phyloP scores from a whole-genome alignment of 176 grass and related monocot genomes.

The Pharus latifolius region DNA sequence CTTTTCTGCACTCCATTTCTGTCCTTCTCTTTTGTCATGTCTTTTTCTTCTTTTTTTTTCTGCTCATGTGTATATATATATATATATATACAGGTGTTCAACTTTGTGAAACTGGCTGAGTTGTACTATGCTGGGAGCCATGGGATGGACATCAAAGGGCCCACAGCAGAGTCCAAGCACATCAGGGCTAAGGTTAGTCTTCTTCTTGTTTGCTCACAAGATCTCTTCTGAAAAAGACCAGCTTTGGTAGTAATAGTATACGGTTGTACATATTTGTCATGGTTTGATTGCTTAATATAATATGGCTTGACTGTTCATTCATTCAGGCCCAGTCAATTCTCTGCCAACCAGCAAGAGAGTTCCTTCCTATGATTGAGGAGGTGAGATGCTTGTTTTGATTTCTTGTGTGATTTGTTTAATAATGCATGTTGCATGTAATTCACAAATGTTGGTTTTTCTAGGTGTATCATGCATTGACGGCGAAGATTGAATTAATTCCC shows the following conservation, averaged over 20 bases:
- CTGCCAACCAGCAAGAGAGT: conserved; percentile 62
- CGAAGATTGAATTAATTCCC: conserved; percentile 24
- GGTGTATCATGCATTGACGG: conserved; percentile 27
- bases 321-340: conserved; percentile 27
- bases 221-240: too few relatives aligned
- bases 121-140: conserved; percentile 90
- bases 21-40: not conserved
- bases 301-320: not conserved
- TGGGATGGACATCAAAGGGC: conserved; percentile 84
- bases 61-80: not conserved
- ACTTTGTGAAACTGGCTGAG: conserved; percentile 52
- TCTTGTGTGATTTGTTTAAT: not conserved
- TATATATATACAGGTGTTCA: conserved; percentile 33
- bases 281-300: not conserved
- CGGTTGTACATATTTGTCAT: not conserved
- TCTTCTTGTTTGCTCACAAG: not conserved
- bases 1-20: not conserved
- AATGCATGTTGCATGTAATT: too few relatives aligned
- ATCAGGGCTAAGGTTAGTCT: conserved; percentile 11
- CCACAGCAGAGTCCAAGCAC: conserved; percentile 18
- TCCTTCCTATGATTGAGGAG: conserved; percentile 60
- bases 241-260: not conserved
- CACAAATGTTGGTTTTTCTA: not conserved
- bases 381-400: not conserved
- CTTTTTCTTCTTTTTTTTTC: not conserved